Evolutionary conservation across 176 grass and related monocot genomes (phyloP), one percentile per base, ranked within the genome.

Genomic region (Areca catechu): DNA sequence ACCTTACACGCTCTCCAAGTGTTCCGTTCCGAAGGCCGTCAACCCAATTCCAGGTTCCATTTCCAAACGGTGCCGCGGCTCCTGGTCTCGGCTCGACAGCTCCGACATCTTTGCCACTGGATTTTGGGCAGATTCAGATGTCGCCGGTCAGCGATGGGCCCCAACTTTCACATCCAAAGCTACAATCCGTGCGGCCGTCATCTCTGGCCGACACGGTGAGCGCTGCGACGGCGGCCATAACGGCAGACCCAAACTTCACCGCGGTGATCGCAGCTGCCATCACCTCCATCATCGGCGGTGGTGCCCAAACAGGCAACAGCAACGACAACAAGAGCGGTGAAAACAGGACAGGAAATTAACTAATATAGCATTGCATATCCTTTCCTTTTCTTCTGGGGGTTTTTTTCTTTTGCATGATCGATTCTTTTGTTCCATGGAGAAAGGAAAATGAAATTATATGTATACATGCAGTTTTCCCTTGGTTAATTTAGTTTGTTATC

Each of bases 251-350:
- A 0, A 98, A 85, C 73, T 92, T 98, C 81, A 85, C 84, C 2
- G 66, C 83, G 15, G 92, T 86, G 2, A 80, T 96, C 10, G 83
- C 92, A 0, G 86, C 86, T 2, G 92, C 92, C 59, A 90, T 96
- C 74, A 71, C 78, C 21, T 96, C 92, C 15, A 96, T 96, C 52
- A 87, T 96, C 19, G 80, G 80, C 22, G 80, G 77, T 0, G 76
- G 69, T 16, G 9, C 34, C 20, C 57, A 60, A 58, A 66, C 60
- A 2, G 74, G 61, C 58, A 62, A 54, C 24, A 75, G 68, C 48
- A 72, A 78, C 7, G 77, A 6, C 49, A 73, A 53, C 69, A 68
- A 54, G 24, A 83, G 58, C 18, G 56, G 43, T n/a, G 63, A 62
- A 0, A 74, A 24, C 69, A 73, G 6, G 34, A 43, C 1, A 14